Evolutionary conservation across 1,284 basidiomycete species (phyloP).

Genomic region (Lentinula novae-zelandiae): DNA sequence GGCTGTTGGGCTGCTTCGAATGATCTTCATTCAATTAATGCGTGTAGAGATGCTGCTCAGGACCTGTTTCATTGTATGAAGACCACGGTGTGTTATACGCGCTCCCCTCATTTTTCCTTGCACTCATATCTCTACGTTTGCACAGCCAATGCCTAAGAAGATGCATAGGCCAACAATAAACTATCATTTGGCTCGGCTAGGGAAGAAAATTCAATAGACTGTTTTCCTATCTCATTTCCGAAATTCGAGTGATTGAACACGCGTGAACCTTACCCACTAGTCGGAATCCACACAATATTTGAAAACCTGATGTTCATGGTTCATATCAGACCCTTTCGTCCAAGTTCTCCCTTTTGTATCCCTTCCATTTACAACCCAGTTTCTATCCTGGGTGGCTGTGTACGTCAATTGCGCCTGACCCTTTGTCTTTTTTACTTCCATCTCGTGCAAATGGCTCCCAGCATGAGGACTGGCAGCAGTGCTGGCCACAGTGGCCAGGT

Average conservation of each 20-base stretch:
- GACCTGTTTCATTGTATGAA: slow-evolving; percentile 84
- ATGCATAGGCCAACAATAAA: slow-evolving; percentile 74
- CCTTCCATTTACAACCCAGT: too few relatives aligned
- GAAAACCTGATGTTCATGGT: not conserved
- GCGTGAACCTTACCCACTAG: not conserved
- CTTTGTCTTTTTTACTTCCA: not conserved
- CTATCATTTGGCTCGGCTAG: slow-evolving; percentile 77
- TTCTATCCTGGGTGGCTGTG: not conserved
- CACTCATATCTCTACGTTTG: slow-evolving; percentile 10
- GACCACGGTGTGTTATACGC: slow-evolving; percentile 59
- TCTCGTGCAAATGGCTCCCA: not conserved
- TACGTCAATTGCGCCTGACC: not conserved
- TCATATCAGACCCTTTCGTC: not conserved
- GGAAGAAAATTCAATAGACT: slow-evolving; percentile 64
- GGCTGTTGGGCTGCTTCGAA: slow-evolving; percentile 87
- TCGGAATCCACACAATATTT: not conserved
- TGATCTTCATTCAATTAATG: slow-evolving; percentile 61
- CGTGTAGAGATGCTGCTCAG: slow-evolving; percentile 67
- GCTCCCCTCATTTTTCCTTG: not conserved
- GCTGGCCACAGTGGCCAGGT: slow-evolving; percentile 14
- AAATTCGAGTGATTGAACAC: not conserved
- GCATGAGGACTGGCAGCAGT: not conserved
- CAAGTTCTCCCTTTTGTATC: not conserved
- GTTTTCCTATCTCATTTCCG: not conserved
- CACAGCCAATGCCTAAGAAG: slow-evolving; percentile 61